Conservation (phyloP, 331 rosid species). For the Telfairia occidentalis region DNA sequence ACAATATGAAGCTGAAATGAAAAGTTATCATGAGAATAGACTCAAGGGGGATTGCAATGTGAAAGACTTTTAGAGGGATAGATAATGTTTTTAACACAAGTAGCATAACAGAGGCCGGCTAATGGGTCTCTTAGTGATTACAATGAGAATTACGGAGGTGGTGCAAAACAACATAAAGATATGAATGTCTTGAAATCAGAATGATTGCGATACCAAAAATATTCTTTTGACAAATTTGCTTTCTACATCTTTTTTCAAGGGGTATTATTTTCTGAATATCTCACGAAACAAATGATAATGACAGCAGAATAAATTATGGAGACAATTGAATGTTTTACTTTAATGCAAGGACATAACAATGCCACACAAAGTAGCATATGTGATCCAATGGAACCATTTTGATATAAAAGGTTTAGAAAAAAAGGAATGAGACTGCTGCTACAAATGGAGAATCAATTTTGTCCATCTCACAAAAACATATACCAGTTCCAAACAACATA, state of each 20-base stretch:
- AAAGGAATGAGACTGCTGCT: slow-evolving; percentile 13
- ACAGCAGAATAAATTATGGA: slow-evolving; percentile 17
- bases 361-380: slow-evolving; percentile 28
- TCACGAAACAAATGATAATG: slow-evolving; percentile 12
- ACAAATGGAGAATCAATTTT: slow-evolving; percentile 15
- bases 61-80: slow-evolving; percentile 38
- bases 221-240: slow-evolving; percentile 14
- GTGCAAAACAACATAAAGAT: slow-evolving; percentile 26
- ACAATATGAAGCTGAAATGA: slow-evolving; percentile 45
- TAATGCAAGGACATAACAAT: slow-evolving; percentile 34
- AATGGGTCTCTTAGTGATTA: slow-evolving; percentile 27
- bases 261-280: slow-evolving; percentile 21
- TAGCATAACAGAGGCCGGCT: slow-evolving; percentile 36
- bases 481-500: slow-evolving; percentile 15
- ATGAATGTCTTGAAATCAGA: slow-evolving; percentile 33
- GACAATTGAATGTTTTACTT: slow-evolving; percentile 19
- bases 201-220: slow-evolving; percentile 23
- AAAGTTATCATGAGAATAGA: slow-evolving; percentile 41
- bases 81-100: slow-evolving; percentile 33
- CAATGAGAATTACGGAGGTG: slow-evolving; percentile 34
- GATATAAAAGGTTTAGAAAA: slow-evolving; percentile 16
- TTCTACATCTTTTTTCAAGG: slow-evolving; percentile 35
- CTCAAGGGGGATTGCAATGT: slow-evolving; percentile 32
- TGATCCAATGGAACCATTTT: slow-evolving; percentile 26
- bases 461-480: slow-evolving; percentile 16